Base-by-base conservation (phyloP, 805 yeast species). In the Teunomyces gatunensis region DNA sequence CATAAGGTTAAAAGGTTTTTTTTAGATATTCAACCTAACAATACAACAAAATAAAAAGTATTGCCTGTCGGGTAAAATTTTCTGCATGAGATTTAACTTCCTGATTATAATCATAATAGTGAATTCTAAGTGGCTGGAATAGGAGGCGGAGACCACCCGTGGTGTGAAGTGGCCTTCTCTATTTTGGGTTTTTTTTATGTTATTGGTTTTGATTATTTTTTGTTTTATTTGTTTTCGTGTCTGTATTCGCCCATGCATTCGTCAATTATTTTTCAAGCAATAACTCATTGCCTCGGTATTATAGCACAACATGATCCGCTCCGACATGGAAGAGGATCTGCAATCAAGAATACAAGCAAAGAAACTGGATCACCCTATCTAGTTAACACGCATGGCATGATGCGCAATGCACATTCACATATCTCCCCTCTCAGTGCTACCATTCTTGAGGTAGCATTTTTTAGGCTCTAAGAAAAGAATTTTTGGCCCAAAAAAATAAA, bases 31-130 rank as follows among this genome's bases (percentile, higher is more conserved):
- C 27, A 21, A n/a, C 9, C 3, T 4, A 20, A 11, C 39, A 20
- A 21, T 10, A 37, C 13, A 6, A 11, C 28, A 21, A 37, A 37
- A n/a, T n/a, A n/a, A 37, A 37, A 37, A n/a, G 7, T 18, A 12
- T 37, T 18, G 40, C 27, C 18, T 21, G 40, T 21, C 27, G 39
- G 27, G 17, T 35, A 37, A 13, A 36, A 18, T 37, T 37, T 25
- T 37, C 40, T 37, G 40, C 40, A 37, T 37, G 40, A 37, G 40
- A 37, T 37, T 37, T 21, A n/a, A 21, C 34, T 32, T 32, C 34
- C 15, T 37, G 40, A 37, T 37, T 37, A 20, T 37, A 37, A 37
- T 37, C 13, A 23, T n/a, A 23, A n/a, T 32, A 32, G 34, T 32
- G 34, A 13, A 32, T 13, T 32, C 13, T 32, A 7, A 11, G 28